Base-by-base conservation (phyloP, 2,329 filamentous ascomycete species). In the Endoconidiophora laricicola region DNA sequence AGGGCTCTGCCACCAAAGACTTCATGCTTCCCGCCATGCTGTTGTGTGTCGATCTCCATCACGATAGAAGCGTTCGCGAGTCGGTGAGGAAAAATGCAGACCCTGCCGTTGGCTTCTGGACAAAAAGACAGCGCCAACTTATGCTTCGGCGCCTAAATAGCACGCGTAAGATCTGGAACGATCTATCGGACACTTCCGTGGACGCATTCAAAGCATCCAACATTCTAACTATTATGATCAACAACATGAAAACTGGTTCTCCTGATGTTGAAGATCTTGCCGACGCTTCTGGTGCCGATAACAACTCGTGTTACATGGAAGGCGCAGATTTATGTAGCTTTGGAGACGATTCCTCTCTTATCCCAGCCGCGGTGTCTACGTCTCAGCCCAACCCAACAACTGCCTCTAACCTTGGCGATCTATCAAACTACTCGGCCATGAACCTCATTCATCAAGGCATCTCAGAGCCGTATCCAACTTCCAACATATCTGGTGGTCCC, bases 201-300 rank as follows among this genome's bases (percentile, higher is more conserved):
- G 90, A 96, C 57, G 86, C 88, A 0, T 88, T 81, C 67, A 96
- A 96, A 66, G 90, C 86, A 1, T 78, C 78, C 39, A 78, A 78
- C 40, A 74, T 90, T 22, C 69, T 96, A n/a, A 79, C 79, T 20
- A 79, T 95, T 47, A 87, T 96, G 76, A 66, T 96, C 42, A 73
- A 79, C 29, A 91, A 91, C 62, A 71, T 95, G 16, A 36, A 46
- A 12, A 4, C 37, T 26, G 42, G 39, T 6, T 46, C 43, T 9
- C 23, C 14, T 4, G 39, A 24, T 6, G 9, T 26, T n/a, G 46
- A 48, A 22, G 46, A 48, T 23, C 12, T 23, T 18, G 46, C 40
- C 16, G 44, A 44, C 14, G 12, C 16, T 33, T 6, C 23, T 9
- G 10, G 20, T 29, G 38, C 44, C 20, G 47, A 33, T 33, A 38